Evolutionary conservation across 257 asterid species (phyloP).

Genomic region (Gynochthodes officinalis): DNA sequence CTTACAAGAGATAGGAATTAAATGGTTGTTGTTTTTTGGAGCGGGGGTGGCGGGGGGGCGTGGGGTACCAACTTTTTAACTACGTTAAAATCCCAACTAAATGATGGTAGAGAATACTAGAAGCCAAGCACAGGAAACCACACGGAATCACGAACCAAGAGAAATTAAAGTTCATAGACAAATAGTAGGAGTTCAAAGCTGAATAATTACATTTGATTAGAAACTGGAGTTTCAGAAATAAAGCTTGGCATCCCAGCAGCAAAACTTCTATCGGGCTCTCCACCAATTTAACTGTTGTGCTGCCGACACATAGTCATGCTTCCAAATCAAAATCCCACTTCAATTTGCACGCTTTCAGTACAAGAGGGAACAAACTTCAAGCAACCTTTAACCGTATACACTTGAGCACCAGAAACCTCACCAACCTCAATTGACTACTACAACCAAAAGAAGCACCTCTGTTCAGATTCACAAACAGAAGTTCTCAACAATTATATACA

Average conservation of each 20-base stretch:
- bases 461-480: slow-evolving; percentile 12
- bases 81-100: neutral
- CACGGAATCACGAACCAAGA: neutral
- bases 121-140: neutral
- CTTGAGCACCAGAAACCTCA: slow-evolving; percentile 14
- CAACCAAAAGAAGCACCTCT: slow-evolving; percentile 14
- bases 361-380: neutral
- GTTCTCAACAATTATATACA: neutral
- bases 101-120: neutral
- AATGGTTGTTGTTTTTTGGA: no score
- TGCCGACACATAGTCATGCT: slow-evolving; percentile 39
- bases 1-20: neutral
- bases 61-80: neutral
- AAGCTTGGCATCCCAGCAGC: slow-evolving; percentile 82
- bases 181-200: neutral
- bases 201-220: slow-evolving; percentile 57
- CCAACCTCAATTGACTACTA: slow-evolving; percentile 14
- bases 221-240: slow-evolving; percentile 52
- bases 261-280: slow-evolving; percentile 38
- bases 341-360: slow-evolving; percentile 9
- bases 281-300: slow-evolving; percentile 47
- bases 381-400: neutral
- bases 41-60: no score
- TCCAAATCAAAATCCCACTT: slow-evolving; percentile 27
- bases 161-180: neutral